Percentiles rank a stretch among this genome's conserved stretches.
phyloP scores from a whole-genome alignment of 1,139 yeast species.

The Candida sanyaensis region DNA sequence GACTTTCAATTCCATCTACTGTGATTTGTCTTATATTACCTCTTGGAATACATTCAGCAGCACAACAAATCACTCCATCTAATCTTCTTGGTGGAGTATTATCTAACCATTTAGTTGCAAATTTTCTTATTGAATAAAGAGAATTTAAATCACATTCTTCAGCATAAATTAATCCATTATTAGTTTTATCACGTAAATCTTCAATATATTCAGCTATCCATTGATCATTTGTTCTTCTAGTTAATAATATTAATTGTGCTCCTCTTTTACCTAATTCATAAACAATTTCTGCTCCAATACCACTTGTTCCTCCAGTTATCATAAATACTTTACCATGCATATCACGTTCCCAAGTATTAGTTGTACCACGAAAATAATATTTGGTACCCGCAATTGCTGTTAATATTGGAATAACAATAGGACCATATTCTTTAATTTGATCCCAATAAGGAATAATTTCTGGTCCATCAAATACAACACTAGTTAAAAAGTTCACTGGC shows the following conservation, averaged over 20 bases:
- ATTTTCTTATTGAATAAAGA: slow-evolving; percentile 76
- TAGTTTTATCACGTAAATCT: slow-evolving; percentile 69
- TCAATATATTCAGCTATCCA: slow-evolving; percentile 83
- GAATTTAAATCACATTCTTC: slow-evolving; percentile 84
- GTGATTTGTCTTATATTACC: slow-evolving; percentile 63
- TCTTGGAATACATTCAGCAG: slow-evolving; percentile 74
- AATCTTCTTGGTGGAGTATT: slow-evolving; percentile 86
- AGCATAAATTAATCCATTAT: slow-evolving; percentile 77
- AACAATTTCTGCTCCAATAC: slow-evolving; percentile 79
- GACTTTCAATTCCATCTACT: slow-evolving; percentile 81
- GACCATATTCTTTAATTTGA: slow-evolving; percentile 54
- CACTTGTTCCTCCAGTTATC: slow-evolving; percentile 83
- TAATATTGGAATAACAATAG: slow-evolving; percentile 43
- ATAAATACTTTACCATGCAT: slow-evolving; percentile 88
- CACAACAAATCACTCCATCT: slow-evolving; percentile 87
- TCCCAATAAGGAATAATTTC: slow-evolving; percentile 71
- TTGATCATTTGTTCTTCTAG: slow-evolving; percentile 60
- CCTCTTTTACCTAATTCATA: slow-evolving; percentile 76
- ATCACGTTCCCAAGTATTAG: slow-evolving; percentile 89
- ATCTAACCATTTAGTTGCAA: slow-evolving; percentile 94
- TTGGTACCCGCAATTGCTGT: slow-evolving; percentile 49
- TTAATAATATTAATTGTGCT: slow-evolving; percentile 81
- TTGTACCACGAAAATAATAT: slow-evolving; percentile 73
- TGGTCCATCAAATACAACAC: slow-evolving; percentile 70
- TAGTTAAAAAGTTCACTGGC: slow-evolving; percentile 82